phyloP scores from a whole-genome alignment of 2,329 filamentous ascomycete genomes.

The Aspergillus bombycis region DNA sequence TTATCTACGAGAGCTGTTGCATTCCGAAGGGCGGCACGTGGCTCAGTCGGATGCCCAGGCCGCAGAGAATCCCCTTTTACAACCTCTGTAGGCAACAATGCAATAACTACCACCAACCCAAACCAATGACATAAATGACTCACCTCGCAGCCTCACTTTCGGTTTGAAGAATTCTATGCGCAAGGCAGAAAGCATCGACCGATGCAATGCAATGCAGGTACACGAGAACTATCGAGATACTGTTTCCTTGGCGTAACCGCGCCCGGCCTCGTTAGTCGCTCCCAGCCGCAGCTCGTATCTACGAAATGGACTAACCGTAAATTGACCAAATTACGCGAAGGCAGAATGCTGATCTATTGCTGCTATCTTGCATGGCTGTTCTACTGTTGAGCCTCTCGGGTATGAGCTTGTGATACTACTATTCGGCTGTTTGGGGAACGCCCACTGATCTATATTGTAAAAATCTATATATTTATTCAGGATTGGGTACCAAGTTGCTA shows the following conservation, averaged over 20 bases:
- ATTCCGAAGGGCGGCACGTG: not conserved
- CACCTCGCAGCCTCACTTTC: not conserved
- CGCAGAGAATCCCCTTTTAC: not conserved
- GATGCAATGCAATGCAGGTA: not conserved
- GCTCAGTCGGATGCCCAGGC: not conserved
- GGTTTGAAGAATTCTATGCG: not conserved
- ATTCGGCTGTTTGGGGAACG: not conserved
- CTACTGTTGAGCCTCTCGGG: not conserved
- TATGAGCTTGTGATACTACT: not conserved
- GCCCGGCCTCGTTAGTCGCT: not conserved
- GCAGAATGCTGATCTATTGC: not conserved
- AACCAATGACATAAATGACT: not conserved
- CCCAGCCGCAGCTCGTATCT: not conserved
- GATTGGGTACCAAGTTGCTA: too few relatives aligned
- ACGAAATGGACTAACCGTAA: not conserved
- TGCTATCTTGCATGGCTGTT: not conserved
- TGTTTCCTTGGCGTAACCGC: not conserved
- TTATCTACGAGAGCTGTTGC: not conserved
- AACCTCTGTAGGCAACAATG: not conserved
- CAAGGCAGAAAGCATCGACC: not conserved
- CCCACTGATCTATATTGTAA: not conserved
- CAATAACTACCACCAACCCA: not conserved
- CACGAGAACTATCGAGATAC: not conserved
- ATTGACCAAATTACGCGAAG: slow-evolving; percentile 1
- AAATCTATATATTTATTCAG: not conserved